Conservation (phyloP, 2,329 filamentous ascomycete species). For the Pseudocercospora eumusae region DNA sequence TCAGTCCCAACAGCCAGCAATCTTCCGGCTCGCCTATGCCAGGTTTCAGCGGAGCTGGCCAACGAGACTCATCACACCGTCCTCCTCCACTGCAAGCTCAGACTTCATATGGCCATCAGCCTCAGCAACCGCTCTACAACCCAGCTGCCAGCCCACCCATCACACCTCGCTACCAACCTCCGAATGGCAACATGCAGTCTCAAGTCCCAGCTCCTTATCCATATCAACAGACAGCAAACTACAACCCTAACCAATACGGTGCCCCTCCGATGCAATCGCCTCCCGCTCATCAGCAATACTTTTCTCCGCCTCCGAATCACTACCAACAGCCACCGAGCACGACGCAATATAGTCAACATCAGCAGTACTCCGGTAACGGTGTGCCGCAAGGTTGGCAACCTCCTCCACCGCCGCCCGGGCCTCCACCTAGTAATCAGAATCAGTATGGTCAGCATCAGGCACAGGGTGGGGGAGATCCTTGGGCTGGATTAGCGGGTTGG, state of each 20-base stretch:
- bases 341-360: conserved; percentile 62
- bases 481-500: conserved; percentile 71
- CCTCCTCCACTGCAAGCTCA: conserved; percentile 48
- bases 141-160: conserved; percentile 51
- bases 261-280: conserved; percentile 43
- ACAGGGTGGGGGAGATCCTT: conserved; percentile 58
- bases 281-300: conserved; percentile 61
- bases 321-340: conserved; percentile 51
- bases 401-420: conserved; percentile 66
- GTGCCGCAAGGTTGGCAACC: conserved; percentile 66
- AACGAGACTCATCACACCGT: conserved; percentile 35
- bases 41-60: conserved; percentile 29
- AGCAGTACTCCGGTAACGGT: conserved; percentile 43
- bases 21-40: conserved; percentile 46
- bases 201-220: conserved; percentile 28
- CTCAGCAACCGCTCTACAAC: conserved; percentile 49
- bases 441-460: conserved; percentile 46
- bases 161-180: conserved; percentile 47
- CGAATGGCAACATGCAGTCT: conserved; percentile 37
- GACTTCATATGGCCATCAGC: conserved; percentile 41
- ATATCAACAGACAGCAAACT: conserved; percentile 34
- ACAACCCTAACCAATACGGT: conserved; percentile 52
- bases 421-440: conserved; percentile 57
- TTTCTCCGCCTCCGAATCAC: conserved; percentile 50
- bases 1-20: conserved; percentile 58